These are phyloP conservation scores for Phanerochaete sordida DNA, from an alignment of 768 basidiomycete species.

Conservation along the genomic window DNA sequence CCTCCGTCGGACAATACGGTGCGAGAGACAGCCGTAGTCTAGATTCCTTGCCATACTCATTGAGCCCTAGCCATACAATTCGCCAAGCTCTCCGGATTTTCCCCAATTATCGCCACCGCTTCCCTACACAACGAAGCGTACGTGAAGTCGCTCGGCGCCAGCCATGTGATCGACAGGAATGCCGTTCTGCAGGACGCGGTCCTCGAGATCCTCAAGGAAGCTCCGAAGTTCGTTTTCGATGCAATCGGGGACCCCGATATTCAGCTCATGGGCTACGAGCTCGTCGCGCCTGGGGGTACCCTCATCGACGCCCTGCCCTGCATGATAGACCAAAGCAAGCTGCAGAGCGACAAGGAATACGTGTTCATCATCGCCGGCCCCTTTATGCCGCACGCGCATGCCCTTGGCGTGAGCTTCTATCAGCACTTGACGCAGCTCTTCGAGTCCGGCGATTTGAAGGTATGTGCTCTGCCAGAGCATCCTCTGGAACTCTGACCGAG, in stretches of 20 bases:
- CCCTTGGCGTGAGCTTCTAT: not conserved
- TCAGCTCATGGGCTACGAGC: constrained; percentile 17
- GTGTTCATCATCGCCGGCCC: constrained; percentile 7
- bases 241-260: constrained; percentile 18
- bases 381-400: not conserved
- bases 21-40: too few relatives aligned
- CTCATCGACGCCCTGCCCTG: constrained; percentile 15
- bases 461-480: not conserved
- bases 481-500: not conserved
- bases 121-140: constrained; percentile 20
- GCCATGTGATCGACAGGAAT: constrained; percentile 25
- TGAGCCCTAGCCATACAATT: constrained; percentile 21
- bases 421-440: constrained; percentile 6
- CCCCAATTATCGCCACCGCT: constrained; percentile 28
- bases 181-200: not conserved
- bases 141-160: constrained; percentile 25
- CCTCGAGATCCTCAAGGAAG: constrained; percentile 15
- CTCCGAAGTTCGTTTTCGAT: constrained; percentile 23
- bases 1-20: constrained; percentile 26
- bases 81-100: constrained; percentile 25
- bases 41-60: too few relatives aligned
- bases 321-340: constrained; percentile 7
- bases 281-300: constrained; percentile 21
- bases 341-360: constrained; percentile 34
- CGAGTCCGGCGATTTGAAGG: constrained; percentile 13